Percentiles rank a stretch among this genome's conserved stretches.
These are phyloP conservation scores for Fusarium continuum DNA, from an alignment of 2,329 filamentous ascomycete genomes.

Conservation along the genomic window DNA sequence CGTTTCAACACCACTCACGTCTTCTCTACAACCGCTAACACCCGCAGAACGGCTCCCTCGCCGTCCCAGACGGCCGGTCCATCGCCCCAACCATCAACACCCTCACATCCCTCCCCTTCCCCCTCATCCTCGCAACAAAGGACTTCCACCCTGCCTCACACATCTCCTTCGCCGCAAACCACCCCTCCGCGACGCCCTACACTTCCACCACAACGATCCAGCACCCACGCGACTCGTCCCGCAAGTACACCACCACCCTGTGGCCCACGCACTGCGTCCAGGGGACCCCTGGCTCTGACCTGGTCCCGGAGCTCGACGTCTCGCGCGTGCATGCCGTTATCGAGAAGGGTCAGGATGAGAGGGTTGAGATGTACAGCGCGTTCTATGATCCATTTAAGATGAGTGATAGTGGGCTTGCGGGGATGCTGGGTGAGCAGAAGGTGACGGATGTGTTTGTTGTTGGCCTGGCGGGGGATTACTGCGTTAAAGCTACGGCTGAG, in stretches of 20 bases:
- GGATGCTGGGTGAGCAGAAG: conserved; percentile 61
- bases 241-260: conserved; percentile 73
- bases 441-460: conserved; percentile 86
- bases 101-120: conserved; percentile 77
- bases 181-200: conserved; percentile 74
- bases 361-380: conserved; percentile 92
- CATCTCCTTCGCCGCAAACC: conserved; percentile 88
- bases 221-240: conserved; percentile 71
- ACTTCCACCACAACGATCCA: conserved; percentile 69
- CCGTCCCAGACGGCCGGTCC: conserved; percentile 76
- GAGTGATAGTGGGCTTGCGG: conserved; percentile 70
- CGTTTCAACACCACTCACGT: no score
- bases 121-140: conserved; percentile 82
- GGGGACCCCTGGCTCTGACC: conserved; percentile 72
- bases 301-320: conserved; percentile 76
- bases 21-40: conserved; percentile 19
- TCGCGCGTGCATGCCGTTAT: conserved; percentile 70
- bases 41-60: conserved; percentile 81
- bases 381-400: conserved; percentile 84
- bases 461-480: conserved; percentile 89
- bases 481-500: conserved; percentile 82
- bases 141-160: conserved; percentile 89
- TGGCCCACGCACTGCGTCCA: conserved; percentile 95
- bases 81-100: conserved; percentile 77
- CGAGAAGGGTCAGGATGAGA: conserved; percentile 78